phyloP scores from a whole-genome alignment of 1,284 basidiomycete genomes.

The Cryptococcus sp. region DNA sequence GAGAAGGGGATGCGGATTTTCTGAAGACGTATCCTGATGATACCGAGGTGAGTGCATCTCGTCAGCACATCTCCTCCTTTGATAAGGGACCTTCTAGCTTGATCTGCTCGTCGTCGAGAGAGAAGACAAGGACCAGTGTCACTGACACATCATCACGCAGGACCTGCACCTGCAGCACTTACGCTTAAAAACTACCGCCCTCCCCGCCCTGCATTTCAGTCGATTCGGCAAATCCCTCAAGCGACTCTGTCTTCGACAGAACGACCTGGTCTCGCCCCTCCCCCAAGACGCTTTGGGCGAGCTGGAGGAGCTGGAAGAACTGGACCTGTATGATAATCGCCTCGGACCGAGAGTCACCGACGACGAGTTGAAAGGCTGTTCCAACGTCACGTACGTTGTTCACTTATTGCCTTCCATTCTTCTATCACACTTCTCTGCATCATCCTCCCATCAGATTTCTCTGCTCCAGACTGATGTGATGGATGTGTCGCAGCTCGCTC shows the following conservation, averaged over 20 bases:
- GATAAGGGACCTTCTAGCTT: no score
- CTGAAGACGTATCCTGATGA: slow-evolving; percentile 62
- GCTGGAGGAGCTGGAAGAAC: slow-evolving; percentile 75
- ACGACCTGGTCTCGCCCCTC: slow-evolving; percentile 69
- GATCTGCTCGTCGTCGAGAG: no score
- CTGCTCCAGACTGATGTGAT: neutral
- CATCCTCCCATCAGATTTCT: neutral
- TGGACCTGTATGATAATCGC: slow-evolving; percentile 96
- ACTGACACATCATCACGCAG: slow-evolving; percentile 53
- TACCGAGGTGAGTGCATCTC: slow-evolving; percentile 62
- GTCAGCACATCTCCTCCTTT: neutral
- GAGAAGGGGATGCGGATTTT: slow-evolving; percentile 54
- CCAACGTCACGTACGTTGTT: slow-evolving; percentile 68
- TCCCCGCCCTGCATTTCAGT: slow-evolving; percentile 62
- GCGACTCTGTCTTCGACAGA: slow-evolving; percentile 86
- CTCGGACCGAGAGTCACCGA: slow-evolving; percentile 66
- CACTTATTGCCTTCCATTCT: neutral
- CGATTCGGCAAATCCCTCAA: slow-evolving; percentile 71
- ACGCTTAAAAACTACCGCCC: slow-evolving; percentile 64
- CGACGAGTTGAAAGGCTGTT: slow-evolving; percentile 64
- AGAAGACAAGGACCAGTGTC: neutral
- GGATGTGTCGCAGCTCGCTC: slow-evolving; percentile 63
- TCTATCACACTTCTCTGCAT: neutral
- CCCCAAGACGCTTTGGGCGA: slow-evolving; percentile 67
- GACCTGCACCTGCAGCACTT: slow-evolving; percentile 89